phyloP scores from a whole-genome alignment of 1,139 yeast genomes.

The Suhomyces coccinellae region DNA sequence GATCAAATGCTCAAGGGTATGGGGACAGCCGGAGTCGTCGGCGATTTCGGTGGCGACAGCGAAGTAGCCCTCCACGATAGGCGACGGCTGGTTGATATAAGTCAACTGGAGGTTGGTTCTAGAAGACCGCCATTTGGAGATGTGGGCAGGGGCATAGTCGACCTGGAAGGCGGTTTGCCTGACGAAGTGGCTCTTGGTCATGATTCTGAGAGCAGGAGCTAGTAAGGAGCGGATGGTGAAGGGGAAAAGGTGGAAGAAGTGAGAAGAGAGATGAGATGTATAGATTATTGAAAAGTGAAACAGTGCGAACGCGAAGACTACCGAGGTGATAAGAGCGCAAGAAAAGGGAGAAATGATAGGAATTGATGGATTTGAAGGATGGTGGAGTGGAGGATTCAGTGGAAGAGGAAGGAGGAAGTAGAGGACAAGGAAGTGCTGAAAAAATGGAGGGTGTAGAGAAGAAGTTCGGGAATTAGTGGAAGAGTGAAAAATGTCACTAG shows the following conservation, averaged over 20 bases:
- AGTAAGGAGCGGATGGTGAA: neutral
- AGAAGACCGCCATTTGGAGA: constrained; percentile 69
- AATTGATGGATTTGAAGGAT: no score
- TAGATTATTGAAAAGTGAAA: neutral
- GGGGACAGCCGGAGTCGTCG: constrained; percentile 91
- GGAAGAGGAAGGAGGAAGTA: no score
- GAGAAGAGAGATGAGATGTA: neutral
- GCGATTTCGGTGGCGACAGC: constrained; percentile 92
- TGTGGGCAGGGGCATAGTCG: constrained; percentile 61
- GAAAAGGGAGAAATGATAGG: no score
- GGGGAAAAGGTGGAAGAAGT: neutral
- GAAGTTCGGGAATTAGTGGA: no score
- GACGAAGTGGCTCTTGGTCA: constrained; percentile 14
- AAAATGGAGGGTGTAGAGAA: no score
- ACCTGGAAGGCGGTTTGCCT: constrained; percentile 55
- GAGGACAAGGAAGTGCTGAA: no score
- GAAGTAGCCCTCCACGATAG: constrained; percentile 88
- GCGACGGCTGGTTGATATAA: constrained; percentile 77
- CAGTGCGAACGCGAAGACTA: neutral
- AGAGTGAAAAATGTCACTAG: no score
- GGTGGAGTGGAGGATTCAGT: no score
- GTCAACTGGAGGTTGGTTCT: constrained; percentile 84
- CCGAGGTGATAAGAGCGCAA: no score
- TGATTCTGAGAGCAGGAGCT: neutral
- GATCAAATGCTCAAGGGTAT: constrained; percentile 89